Evolutionary conservation across 2,329 filamentous ascomycete genomes (phyloP).

Genomic region (Cadophora luteo-olivacea): DNA sequence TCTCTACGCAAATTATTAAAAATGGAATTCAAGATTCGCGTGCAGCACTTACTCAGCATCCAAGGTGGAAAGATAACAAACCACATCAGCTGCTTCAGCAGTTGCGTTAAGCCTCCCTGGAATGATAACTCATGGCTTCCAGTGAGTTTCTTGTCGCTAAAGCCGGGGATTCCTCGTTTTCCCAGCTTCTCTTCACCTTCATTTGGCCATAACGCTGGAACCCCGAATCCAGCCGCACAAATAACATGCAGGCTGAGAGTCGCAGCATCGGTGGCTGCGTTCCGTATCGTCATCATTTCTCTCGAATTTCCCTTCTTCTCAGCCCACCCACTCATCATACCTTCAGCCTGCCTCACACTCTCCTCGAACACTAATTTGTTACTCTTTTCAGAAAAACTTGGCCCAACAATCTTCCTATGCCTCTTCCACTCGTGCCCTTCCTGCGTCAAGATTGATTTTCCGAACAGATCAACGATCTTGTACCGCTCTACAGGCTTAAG

Average conservation of each 20-base stretch:
- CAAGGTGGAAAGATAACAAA: slow-evolving; percentile 54
- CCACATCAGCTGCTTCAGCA: slow-evolving; percentile 56
- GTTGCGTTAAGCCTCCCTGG: slow-evolving; percentile 53
- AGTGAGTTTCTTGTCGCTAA: slow-evolving; percentile 29
- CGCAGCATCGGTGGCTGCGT: slow-evolving; percentile 54
- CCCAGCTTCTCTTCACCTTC: slow-evolving; percentile 46
- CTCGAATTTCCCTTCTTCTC: slow-evolving; percentile 19
- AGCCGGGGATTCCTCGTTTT: slow-evolving; percentile 30
- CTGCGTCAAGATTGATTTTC: slow-evolving; percentile 41
- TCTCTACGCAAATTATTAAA: slow-evolving; percentile 22
- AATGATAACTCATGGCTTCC: slow-evolving; percentile 54
- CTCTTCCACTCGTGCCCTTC: slow-evolving; percentile 44
- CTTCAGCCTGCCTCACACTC: slow-evolving; percentile 53
- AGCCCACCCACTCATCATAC: slow-evolving; percentile 49
- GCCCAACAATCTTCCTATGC: slow-evolving; percentile 44
- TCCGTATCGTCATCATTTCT: slow-evolving; percentile 44
- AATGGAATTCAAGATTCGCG: neutral
- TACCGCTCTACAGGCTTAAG: slow-evolving; percentile 42
- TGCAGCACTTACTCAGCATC: slow-evolving; percentile 47
- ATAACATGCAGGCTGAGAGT: slow-evolving; percentile 60
- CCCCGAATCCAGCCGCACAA: slow-evolving; percentile 58
- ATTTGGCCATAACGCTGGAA: slow-evolving; percentile 47
- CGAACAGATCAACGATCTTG: slow-evolving; percentile 43
- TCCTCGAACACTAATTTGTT: slow-evolving; percentile 53
- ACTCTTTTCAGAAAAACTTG: slow-evolving; percentile 52